Conservation (phyloP, 2,329 filamentous ascomycete genomes). For the Cladosporium sp. region DNA sequence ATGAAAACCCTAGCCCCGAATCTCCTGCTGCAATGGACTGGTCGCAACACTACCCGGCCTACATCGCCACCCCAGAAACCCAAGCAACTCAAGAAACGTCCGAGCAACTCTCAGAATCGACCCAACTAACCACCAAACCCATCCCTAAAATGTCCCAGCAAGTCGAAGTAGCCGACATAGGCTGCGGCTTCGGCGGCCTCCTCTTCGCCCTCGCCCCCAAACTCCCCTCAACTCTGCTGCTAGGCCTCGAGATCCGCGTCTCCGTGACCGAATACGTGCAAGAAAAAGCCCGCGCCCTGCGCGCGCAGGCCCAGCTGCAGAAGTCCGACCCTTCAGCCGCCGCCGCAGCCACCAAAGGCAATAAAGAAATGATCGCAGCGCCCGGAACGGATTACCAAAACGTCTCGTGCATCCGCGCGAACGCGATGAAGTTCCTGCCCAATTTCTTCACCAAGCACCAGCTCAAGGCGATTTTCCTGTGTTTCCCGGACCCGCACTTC, state of each 20-base stretch:
- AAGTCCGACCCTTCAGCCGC: neutral
- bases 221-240: conserved; percentile 74
- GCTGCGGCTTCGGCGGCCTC: conserved; percentile 91
- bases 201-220: conserved; percentile 78
- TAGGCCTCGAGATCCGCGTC: conserved; percentile 88
- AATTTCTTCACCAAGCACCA: conserved; percentile 87
- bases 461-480: conserved; percentile 89
- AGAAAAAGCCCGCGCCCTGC: conserved; percentile 78
- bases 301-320: conserved; percentile 52
- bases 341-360: neutral
- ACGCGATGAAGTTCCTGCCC: conserved; percentile 99
- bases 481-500: conserved; percentile 98
- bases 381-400: conserved; percentile 66
- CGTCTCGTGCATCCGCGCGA: conserved; percentile 80
- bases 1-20: conserved; percentile 57
- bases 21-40: conserved; percentile 86
- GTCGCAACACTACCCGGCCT: conserved; percentile 77
- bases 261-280: conserved; percentile 89
- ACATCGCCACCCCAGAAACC: conserved; percentile 32
- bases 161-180: conserved; percentile 92
- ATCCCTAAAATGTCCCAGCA: conserved; percentile 53
- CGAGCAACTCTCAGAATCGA: conserved; percentile 13
- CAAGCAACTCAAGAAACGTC: conserved; percentile 13
- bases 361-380: conserved; percentile 7
- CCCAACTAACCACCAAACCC: neutral